Base-by-base conservation (phyloP, 1,284 basidiomycete species). In the Ustilago tritici region DNA sequence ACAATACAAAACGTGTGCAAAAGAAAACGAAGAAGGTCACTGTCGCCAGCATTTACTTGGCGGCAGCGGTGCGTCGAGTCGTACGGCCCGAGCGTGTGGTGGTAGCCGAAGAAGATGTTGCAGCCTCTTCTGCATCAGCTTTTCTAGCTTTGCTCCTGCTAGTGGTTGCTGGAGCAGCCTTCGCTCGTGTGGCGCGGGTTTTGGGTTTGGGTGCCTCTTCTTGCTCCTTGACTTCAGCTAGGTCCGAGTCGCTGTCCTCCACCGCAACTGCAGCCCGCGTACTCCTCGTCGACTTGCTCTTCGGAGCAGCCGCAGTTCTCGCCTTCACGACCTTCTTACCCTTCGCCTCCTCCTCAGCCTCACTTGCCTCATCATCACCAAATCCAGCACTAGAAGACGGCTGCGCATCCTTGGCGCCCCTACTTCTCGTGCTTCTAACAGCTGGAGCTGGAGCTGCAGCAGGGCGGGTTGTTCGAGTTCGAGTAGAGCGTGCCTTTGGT, bases 301-400 rank as follows among this genome's bases (percentile, higher is more conserved):
- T 57, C 31, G 31, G 5, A 55, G 53, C 53, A 55, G 53, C 53
- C 12, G 53, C 35, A 28, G 55, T 40, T 5, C 59, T 43, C 7
- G 47, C 23, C 32, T 32, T 36, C 1, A 61, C 46, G 11, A 28
- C 17, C 1, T 61, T 56, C 58, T 65, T 73, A 4, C 47, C 19
- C 35, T n/a, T 65, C 5, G 50, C 38, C 15, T 47, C 52, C n/a
- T 52, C 63, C 15, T 66, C 64, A 8, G 54, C 64, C 9, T 70
- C 67, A 40, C 64, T 67, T 7, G 73, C 73, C 54, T 76, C 73
- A 49, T 76, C 73, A 40, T 76, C 73, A 15, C 68, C 73, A 28
- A 55, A 68, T 1, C 61, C 73, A 32, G 68, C 64, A 23, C 68
- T 76, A 4, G 63, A 66, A 14, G 71, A 74, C 0, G 71, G 71